phyloP scores from a whole-genome alignment of 257 asterid species.

The Cruciata laevipes region DNA sequence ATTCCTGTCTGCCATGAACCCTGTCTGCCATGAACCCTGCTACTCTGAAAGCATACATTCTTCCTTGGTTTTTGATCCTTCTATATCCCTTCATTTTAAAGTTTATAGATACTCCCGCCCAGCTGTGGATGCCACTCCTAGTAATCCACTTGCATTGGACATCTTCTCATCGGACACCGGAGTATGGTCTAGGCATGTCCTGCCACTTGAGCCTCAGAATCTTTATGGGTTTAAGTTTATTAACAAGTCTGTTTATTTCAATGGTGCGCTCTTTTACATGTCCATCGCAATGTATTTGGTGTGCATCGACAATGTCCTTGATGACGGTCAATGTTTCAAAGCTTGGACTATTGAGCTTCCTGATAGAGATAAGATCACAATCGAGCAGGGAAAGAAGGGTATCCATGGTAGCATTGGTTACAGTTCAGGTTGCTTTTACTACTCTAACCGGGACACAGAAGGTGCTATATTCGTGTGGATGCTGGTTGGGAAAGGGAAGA shows the following conservation, averaged over 20 bases:
- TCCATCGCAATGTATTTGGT: not conserved
- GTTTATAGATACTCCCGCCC: not conserved
- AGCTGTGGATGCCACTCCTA: too few species aligned
- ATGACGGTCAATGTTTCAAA: not conserved
- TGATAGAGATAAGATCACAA: not conserved
- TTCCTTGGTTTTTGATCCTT: slow-evolving; percentile 5
- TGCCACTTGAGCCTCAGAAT: slow-evolving; percentile 1
- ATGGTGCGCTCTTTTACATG: not conserved
- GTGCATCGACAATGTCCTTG: not conserved
- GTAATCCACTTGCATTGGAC: too few species aligned
- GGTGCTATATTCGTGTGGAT: not conserved
- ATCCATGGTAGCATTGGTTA: not conserved
- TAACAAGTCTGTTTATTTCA: not conserved
- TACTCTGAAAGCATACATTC: not conserved
- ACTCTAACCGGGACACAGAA: not conserved
- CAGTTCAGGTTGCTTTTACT: not conserved
- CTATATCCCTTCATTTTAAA: not conserved
- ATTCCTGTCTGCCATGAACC: too few species aligned
- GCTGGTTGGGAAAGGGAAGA: not conserved
- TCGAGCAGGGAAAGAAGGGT: not conserved
- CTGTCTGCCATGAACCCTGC: too few species aligned
- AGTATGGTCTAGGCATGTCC: not conserved
- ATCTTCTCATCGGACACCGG: too few species aligned
- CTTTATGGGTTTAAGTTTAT: not conserved
- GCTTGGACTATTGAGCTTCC: slow-evolving; percentile 2